Evolutionary conservation across 306 rosid species (phyloP).

Genomic region (Alnus glutinosa): DNA sequence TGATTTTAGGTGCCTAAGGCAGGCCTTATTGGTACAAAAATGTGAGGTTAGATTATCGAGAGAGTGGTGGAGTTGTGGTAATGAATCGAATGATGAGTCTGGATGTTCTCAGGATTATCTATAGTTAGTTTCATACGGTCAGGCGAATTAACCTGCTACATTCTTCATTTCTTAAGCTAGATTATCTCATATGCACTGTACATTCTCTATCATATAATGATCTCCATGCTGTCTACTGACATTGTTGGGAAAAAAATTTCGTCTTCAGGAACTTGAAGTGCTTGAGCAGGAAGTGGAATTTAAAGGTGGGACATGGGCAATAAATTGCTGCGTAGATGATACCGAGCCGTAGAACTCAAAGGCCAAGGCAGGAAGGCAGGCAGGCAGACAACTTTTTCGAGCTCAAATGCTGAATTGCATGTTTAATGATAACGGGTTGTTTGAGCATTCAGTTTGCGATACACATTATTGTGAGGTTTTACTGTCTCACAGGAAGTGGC

Average conservation of each 20-base stretch:
- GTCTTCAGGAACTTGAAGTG: conserved; percentile 42
- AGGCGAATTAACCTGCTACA: background rate
- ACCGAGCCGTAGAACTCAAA: conserved; percentile 1
- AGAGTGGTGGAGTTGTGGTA: background rate
- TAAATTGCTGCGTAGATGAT: background rate
- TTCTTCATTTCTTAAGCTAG: background rate
- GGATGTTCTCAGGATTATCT: background rate
- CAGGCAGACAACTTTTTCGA: background rate
- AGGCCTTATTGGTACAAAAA: background rate
- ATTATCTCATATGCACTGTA: background rate
- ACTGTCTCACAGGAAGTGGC: conserved; percentile 2
- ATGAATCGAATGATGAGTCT: no score
- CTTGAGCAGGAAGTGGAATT: background rate
- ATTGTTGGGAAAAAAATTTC: background rate
- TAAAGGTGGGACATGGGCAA: conserved; percentile 19
- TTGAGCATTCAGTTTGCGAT: background rate
- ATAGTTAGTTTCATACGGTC: background rate
- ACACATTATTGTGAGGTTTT: background rate
- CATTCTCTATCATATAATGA: background rate
- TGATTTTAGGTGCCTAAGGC: background rate
- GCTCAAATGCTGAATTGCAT: background rate
- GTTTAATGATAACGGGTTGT: background rate
- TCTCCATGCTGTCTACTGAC: background rate
- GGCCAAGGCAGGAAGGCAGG: background rate
- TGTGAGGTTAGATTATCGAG: background rate